Conservation (phyloP, 2,329 filamentous ascomycete species). For the Coniochaeta hoffmannii region DNA sequence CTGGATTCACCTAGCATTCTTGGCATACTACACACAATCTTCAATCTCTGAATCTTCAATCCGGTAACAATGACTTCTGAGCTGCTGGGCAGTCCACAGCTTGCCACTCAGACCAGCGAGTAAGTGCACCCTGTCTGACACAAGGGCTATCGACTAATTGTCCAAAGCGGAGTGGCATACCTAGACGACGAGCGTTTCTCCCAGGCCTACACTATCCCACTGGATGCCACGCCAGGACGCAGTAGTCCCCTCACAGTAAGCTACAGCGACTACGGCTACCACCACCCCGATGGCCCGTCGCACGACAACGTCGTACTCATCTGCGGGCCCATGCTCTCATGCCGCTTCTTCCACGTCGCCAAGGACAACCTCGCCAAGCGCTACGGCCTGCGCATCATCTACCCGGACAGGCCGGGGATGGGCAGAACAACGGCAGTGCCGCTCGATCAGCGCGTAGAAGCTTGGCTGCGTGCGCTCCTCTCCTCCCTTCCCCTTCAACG, state of each 20-base stretch:
- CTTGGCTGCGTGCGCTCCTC: constrained; percentile 9
- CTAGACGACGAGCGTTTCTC: no score
- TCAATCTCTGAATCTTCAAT: no score
- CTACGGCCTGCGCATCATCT: constrained; percentile 24
- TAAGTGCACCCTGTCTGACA: no score
- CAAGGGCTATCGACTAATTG: no score
- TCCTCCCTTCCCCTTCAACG: constrained; percentile 8
- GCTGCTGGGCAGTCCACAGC: no score
- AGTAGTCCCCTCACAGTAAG: constrained; percentile 10
- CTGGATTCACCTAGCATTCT: no score
- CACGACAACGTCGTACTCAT: constrained; percentile 21
- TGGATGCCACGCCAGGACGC: no score
- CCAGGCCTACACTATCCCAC: no score
- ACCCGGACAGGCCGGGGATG: constrained; percentile 26
- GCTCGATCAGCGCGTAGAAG: constrained; percentile 12
- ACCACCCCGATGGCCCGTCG: constrained; percentile 15
- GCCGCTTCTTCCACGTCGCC: constrained; percentile 21
- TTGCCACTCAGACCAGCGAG: no score
- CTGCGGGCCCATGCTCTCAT: constrained; percentile 19
- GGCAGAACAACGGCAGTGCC: constrained; percentile 24
- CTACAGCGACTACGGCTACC: constrained; percentile 25
- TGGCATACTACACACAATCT: no score
- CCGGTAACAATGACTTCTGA: no score
- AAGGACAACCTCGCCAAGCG: constrained; percentile 24
- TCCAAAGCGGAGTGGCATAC: no score